A percentile compares a stretch with the other conserved stretches of the same genome.
phyloP scores from a whole-genome alignment of 441 rosid genomes.

The Biscutella laevigata region DNA sequence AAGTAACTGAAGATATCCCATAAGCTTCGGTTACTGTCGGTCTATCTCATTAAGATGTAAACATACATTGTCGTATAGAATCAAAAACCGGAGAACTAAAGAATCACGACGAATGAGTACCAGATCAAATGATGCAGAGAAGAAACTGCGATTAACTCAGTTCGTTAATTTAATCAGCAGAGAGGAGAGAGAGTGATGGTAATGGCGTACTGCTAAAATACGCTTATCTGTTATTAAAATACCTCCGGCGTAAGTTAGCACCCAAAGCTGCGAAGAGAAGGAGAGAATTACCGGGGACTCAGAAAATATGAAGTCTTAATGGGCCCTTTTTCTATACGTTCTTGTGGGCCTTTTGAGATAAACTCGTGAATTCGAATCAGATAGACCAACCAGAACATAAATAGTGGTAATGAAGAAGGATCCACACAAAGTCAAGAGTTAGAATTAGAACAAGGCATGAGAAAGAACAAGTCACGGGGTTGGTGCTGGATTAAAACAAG shows the following conservation, averaged over 20 bases:
- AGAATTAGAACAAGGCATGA: background rate
- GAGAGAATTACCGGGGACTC: background rate
- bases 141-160: slow-evolving; percentile 8
- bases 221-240: slow-evolving; percentile 24
- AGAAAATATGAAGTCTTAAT: background rate
- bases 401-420: background rate
- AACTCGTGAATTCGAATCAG: background rate
- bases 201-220: slow-evolving; percentile 32
- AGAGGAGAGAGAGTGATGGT: slow-evolving; percentile 16
- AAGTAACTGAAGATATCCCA: too few species aligned
- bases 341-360: background rate
- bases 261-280: background rate
- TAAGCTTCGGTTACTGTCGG: too few species aligned
- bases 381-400: background rate
- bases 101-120: slow-evolving; percentile 19
- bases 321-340: background rate
- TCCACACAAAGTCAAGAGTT: background rate
- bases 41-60: too few species aligned
- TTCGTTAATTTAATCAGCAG: slow-evolving; percentile 15
- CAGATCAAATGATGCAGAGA: slow-evolving; percentile 31
- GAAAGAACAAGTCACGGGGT: background rate
- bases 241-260: slow-evolving; percentile 31
- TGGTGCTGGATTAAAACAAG: too few species aligned
- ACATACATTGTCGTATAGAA: too few species aligned
- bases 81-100: too few species aligned